phyloP scores from a whole-genome alignment of 495 filamentous ascomycete genomes.

The Penicillium roqueforti region DNA sequence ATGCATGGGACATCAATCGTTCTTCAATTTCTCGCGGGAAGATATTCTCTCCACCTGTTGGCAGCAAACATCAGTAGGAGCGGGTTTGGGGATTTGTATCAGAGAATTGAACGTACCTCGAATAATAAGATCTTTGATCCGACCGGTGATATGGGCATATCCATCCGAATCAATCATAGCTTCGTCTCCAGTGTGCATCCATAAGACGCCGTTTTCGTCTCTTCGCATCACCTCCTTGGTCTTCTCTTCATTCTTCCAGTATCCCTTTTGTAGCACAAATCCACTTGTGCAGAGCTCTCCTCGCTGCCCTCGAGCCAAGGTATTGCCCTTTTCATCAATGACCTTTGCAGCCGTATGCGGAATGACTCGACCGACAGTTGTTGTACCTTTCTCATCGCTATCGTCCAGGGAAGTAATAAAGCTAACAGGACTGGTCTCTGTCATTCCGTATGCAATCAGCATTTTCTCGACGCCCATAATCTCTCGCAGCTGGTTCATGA shows the following conservation, averaged over 20 bases:
- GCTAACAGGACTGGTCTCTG: constrained; percentile 18
- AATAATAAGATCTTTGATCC: constrained; percentile 66
- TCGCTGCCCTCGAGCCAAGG: constrained; percentile 51
- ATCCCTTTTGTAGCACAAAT: constrained; percentile 78
- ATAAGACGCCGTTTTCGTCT: constrained; percentile 16
- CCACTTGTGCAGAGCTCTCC: constrained; percentile 75
- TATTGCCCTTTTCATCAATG: constrained; percentile 51
- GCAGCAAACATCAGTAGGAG: too few relatives aligned
- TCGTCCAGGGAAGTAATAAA: constrained; percentile 17
- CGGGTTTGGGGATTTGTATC: too few relatives aligned
- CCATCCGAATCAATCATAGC: constrained; percentile 20
- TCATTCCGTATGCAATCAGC: constrained; percentile 26
- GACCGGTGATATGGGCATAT: constrained; percentile 40
- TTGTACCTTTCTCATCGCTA: constrained; percentile 10
- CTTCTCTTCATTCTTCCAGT: constrained; percentile 61
- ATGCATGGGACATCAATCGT: constrained; percentile 13
- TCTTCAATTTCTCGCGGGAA: constrained; percentile 27
- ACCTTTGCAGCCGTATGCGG: constrained; percentile 75
- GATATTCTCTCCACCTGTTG: constrained; percentile 28
- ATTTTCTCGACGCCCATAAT: constrained; percentile 19
- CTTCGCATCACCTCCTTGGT: constrained; percentile 62
- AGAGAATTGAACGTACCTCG: too few relatives aligned
- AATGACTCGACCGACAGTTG: constrained; percentile 57
- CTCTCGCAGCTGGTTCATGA: constrained; percentile 16
- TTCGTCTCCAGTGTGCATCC: constrained; percentile 30